Evolutionary conservation across 352 stramenopile species (phyloP), one percentile per base, ranked within the genome.

Genomic region (Globisporangium yorkense): DNA sequence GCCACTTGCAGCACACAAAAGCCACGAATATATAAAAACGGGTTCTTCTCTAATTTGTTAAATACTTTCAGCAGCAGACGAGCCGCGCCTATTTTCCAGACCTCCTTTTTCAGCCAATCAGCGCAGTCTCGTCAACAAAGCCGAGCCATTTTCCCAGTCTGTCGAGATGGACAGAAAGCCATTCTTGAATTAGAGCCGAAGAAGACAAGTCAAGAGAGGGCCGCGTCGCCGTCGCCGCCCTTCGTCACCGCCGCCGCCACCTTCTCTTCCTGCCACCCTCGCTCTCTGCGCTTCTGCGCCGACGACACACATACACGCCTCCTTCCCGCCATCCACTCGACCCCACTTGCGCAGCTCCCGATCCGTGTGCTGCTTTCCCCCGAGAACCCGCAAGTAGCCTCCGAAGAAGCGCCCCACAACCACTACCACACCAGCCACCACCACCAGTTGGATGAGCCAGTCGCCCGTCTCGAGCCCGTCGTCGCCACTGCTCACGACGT

Each of bases 101-200:
- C 37, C 37, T 43, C 37, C 37, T 18, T 43, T 41, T 43, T 43
- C 37, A 18, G 12, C 37, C 37, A 43, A 43, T 43, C 37, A 43
- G 3, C 37, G 13, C 10, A 6, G 1, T 15, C 3, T 6, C 1
- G 16, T 6, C 2, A 4, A 18, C 37, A 43, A 18, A 18, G 12
- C 37, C 37, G 37, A 12, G 10, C 37, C 37, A 43, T 43, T 43
- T 12, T 12, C 16, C 31, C n/a, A 13, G 44, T 49, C 40, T 46
- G 54, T 59, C 44, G 13, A 59, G 44, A 52, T 59, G 54, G 37
- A 43, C 37, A 43, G 54, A 21, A 39, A 9, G 51, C 44, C 56
- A 61, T 54, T 61, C 35, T 61, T 48, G 43, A 61, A 50, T 54
- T 61, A 20, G 45, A 54, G 56, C 48, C 46, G 56, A 55, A 44